Base-by-base conservation (phyloP, 805 yeast genomes). In the Yarrowia sp. region DNA sequence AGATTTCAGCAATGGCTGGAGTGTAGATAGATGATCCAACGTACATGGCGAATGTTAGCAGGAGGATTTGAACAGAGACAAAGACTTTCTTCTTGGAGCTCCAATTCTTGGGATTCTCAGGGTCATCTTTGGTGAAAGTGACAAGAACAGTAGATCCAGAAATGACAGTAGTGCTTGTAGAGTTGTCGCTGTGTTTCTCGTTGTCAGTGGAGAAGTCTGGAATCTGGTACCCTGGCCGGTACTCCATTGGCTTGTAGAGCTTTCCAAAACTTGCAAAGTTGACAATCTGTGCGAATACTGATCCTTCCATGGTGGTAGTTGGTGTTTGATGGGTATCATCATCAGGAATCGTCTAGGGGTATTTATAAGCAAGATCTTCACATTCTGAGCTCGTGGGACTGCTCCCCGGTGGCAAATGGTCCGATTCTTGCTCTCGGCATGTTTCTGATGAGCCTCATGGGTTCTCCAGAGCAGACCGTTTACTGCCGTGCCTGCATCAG, bases 91-190 rank as follows among this genome's bases (percentile, higher is more conserved):
- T 76, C 52, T 24, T 1, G 66, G 76, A 47, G 0, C 85, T 78
- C 89, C 89, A 86, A 72, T 86, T 86, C 20, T 75, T 71, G 0
- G 90, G 89, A 70, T 82, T 77, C 60, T 82, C 87, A 0, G 85
- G 82, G 71, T 86, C 89, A 61, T 81, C 46, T 6, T 40, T 55
- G n/a, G 34, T 3, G 20, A 39, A 55, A 2, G 44, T 39, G 9
- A 55, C 61, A 68, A 55, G 9, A 2, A 52, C 58, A 34, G 43
- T 36, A 4, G 43, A 19, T 4, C 43, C 58, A 3, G 58, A 38
- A 17, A 38, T 52, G 34, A 36, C 40, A 3, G 39, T 30, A 0
- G 55, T 52, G 43, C 10, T 38, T 6, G 42, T 34, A 10, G 56
- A 47, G 12, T 4, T 14, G 15, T 55, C 61, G 9, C 38, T 39